Evolutionary conservation across 1,284 basidiomycete genomes (phyloP).

Genomic region (Peniophora sp.): DNA sequence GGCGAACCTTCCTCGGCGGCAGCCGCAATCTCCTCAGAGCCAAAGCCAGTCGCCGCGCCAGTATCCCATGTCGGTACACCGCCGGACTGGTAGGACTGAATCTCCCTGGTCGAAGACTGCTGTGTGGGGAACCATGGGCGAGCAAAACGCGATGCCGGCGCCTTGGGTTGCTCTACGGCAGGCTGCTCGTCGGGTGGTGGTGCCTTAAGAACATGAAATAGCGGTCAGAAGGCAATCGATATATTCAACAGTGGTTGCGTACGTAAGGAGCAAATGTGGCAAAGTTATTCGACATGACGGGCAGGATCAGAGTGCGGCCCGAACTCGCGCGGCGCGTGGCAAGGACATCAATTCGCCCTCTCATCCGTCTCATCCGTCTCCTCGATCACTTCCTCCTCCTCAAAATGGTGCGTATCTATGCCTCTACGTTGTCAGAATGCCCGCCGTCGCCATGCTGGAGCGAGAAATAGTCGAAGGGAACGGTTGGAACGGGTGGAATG

Average conservation of each 20-base stretch:
- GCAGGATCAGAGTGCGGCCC: background rate
- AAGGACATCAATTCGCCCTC: background rate
- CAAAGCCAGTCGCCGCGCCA: slow-evolving; percentile 32
- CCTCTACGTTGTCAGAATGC: background rate
- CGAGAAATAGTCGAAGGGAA: background rate
- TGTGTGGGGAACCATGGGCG: slow-evolving; percentile 55
- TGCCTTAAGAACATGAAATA: slow-evolving; percentile 25
- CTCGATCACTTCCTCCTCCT: slow-evolving; percentile 17
- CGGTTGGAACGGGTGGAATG: slow-evolving; percentile 6
- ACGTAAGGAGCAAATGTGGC: slow-evolving; percentile 50
- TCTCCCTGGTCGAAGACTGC: slow-evolving; percentile 19
- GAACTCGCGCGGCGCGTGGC: background rate
- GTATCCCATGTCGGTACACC: slow-evolving; percentile 51
- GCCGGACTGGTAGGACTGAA: slow-evolving; percentile 65
- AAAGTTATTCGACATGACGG: slow-evolving; percentile 22
- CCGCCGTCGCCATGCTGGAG: slow-evolving; percentile 14
- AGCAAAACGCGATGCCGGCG: slow-evolving; percentile 21
- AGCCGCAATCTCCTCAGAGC: slow-evolving; percentile 29
- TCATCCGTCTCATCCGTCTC: slow-evolving; percentile 1
- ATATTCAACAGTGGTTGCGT: slow-evolving; percentile 14
- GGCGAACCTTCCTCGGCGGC: slow-evolving; percentile 43
- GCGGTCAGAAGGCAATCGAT: background rate
- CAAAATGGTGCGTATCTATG: slow-evolving; percentile 24
- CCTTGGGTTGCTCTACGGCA: slow-evolving; percentile 19
- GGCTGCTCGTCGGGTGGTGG: slow-evolving; percentile 52